Evolutionary conservation across 2,329 filamentous ascomycete genomes (phyloP).

Genomic region (Hymenoscyphus fructigenus): DNA sequence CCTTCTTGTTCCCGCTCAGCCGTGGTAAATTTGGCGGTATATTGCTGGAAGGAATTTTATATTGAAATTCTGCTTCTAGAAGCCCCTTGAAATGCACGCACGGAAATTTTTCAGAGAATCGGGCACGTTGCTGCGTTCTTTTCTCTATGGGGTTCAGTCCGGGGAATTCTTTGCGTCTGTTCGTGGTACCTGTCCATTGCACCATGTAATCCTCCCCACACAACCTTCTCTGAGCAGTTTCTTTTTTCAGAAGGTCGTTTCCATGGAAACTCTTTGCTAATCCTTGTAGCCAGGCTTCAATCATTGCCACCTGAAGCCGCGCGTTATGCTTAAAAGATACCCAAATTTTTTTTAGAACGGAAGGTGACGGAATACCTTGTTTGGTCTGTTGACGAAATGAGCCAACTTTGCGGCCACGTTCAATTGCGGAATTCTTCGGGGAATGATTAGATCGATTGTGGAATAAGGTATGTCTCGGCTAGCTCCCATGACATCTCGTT

Average conservation of each 20-base stretch:
- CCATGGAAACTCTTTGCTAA: neutral
- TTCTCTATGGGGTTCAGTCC: slow-evolving; percentile 3
- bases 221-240: neutral
- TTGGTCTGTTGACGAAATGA: neutral
- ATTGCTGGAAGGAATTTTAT: slow-evolving; percentile 19
- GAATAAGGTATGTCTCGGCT: neutral
- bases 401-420: neutral
- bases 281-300: neutral
- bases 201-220: neutral
- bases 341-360: neutral
- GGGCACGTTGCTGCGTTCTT: slow-evolving; percentile 15
- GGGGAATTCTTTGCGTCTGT: neutral
- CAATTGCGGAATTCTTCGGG: neutral
- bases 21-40: slow-evolving; percentile 23
- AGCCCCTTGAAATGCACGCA: slow-evolving; percentile 16
- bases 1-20: slow-evolving; percentile 25
- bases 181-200: neutral
- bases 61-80: slow-evolving; percentile 22
- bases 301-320: slow-evolving; percentile 1
- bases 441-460: neutral
- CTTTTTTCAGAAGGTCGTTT: slow-evolving; percentile 4
- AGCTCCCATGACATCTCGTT: slow-evolving; percentile 8
- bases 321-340: slow-evolving; percentile 1
- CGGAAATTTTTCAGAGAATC: slow-evolving; percentile 14
- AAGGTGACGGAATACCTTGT: neutral